Conservation (phyloP, 192 early-diverging fungal species). For the Rhizophagus prolifer region DNA sequence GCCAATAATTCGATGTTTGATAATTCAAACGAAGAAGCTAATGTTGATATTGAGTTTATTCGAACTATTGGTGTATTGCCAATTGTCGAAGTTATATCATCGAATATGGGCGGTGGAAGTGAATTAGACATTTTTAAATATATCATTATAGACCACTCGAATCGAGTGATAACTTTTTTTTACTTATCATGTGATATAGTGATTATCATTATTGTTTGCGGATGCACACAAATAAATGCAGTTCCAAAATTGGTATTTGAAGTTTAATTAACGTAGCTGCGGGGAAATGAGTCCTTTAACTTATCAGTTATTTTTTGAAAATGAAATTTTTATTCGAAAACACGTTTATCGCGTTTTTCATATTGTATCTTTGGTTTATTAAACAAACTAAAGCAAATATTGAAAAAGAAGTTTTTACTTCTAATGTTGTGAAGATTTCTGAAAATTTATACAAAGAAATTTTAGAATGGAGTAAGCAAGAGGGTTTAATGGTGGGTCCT, state of each 20-base stretch:
- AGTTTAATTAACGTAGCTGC: neutral
- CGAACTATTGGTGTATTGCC: conserved; percentile 65
- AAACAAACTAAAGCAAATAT: conserved; percentile 8
- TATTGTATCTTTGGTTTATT: neutral
- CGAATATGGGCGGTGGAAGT: conserved; percentile 2
- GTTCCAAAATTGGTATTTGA: neutral
- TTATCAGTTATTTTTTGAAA: neutral
- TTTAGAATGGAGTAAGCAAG: neutral
- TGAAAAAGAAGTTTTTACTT: conserved; percentile 26
- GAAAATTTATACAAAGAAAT: neutral
- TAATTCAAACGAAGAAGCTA: neutral
- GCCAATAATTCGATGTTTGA: conserved; percentile 58
- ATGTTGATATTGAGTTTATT: conserved; percentile 27
- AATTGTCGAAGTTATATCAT: conserved; percentile 37
- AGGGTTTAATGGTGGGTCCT: neutral
- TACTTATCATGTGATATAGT: too few relatives aligned
- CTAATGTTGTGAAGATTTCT: neutral
- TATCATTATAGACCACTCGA: too few relatives aligned
- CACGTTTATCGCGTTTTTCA: neutral
- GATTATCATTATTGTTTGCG: too few relatives aligned
- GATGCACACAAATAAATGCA: neutral
- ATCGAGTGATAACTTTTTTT: too few relatives aligned
- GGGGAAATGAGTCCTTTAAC: neutral
- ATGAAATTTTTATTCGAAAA: conserved; percentile 1
- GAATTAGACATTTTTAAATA: neutral